Evolutionary conservation across 2,329 filamentous ascomycete species (phyloP).

Genomic region (Paradendryphiella salina): DNA sequence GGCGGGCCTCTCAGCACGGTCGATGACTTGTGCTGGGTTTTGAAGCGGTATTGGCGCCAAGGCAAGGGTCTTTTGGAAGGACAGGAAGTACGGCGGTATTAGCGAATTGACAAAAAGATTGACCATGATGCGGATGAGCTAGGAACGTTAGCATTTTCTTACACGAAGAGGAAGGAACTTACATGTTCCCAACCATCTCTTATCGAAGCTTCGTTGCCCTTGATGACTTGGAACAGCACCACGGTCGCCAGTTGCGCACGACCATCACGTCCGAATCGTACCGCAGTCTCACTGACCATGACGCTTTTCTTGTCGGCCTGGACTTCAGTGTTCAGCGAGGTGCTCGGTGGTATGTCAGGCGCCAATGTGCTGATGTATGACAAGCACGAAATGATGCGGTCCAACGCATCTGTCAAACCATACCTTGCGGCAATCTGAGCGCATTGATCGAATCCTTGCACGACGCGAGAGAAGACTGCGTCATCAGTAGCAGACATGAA

Average conservation of each 20-base stretch:
- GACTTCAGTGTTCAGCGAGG: slow-evolving; percentile 89
- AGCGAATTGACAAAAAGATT: slow-evolving; percentile 97
- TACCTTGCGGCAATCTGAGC: slow-evolving; percentile 89
- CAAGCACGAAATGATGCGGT: slow-evolving; percentile 89
- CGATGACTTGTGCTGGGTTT: slow-evolving; percentile 88
- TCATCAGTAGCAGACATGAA: slow-evolving; percentile 99
- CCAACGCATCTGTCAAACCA: slow-evolving; percentile 79
- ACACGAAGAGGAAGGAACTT: slow-evolving; percentile 46
- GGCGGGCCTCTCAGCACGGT: slow-evolving; percentile 74
- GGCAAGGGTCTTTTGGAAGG: slow-evolving; percentile 66
- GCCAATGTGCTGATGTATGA: slow-evolving; percentile 89
- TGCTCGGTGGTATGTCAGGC: slow-evolving; percentile 75
- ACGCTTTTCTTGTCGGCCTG: slow-evolving; percentile 89
- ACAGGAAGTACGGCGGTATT: slow-evolving; percentile 76
- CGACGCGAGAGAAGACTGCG: slow-evolving; percentile 88
- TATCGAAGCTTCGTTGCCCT: slow-evolving; percentile 78
- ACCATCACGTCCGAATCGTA: slow-evolving; percentile 92
- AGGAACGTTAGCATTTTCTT: slow-evolving; percentile 47
- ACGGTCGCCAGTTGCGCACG: slow-evolving; percentile 91
- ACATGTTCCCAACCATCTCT: slow-evolving; percentile 77
- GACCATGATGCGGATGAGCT: slow-evolving; percentile 89
- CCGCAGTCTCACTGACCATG: slow-evolving; percentile 97
- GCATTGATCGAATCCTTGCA: slow-evolving; percentile 94
- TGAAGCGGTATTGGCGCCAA: slow-evolving; percentile 85
- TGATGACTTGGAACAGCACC: slow-evolving; percentile 91